These are phyloP conservation scores for Prunus dulcis DNA, from an alignment of 306 rosid species.

Conservation along the genomic window DNA sequence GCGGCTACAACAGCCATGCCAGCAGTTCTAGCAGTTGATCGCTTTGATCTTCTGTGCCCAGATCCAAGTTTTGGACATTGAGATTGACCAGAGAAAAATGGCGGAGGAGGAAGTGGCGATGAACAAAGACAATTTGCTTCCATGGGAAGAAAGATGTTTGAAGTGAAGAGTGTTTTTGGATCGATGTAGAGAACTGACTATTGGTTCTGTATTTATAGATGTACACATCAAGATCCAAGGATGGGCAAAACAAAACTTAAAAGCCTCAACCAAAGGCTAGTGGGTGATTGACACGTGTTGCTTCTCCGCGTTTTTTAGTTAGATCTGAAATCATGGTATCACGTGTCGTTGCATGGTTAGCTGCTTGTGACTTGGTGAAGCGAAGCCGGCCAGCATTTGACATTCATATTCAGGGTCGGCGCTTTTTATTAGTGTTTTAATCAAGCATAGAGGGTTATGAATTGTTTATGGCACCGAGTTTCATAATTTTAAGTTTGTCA, in stretches of 20 bases:
- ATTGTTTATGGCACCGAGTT: no score
- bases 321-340: background rate
- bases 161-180: no score
- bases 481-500: no score
- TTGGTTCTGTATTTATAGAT: background rate
- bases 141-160: background rate
- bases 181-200: background rate
- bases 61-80: background rate
- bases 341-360: background rate
- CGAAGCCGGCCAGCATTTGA: background rate
- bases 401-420: background rate
- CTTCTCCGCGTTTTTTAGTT: background rate
- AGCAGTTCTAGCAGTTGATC: background rate
- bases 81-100: background rate
- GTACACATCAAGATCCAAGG: no score
- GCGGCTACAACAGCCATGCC: background rate
- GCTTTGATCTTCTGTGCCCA: background rate
- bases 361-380: background rate
- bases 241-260: no score
- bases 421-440: no score
- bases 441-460: no score
- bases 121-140: slow-evolving; percentile 1
- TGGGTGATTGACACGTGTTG: slow-evolving; percentile 13
- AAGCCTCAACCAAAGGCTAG: no score
- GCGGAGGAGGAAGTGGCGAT: background rate